phyloP scores from a whole-genome alignment of 371 early-diverging fungal genomes.

The Furculomyces boomerangus region DNA sequence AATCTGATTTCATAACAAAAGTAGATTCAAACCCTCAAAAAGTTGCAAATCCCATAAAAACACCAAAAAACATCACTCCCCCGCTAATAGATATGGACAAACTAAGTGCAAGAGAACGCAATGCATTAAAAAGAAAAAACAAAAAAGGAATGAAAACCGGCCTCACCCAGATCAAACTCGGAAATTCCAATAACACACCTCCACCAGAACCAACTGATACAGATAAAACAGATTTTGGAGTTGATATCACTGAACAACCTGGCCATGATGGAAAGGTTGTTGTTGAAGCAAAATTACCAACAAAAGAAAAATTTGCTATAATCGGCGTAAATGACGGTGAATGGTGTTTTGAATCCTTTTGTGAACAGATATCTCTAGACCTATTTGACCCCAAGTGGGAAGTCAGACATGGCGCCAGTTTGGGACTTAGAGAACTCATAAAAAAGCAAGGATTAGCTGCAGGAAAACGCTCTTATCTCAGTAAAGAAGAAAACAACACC shows the following conservation, averaged over 20 bases:
- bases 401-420: slow-evolving; percentile 87
- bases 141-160: slow-evolving; percentile 37
- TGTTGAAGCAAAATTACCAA: slow-evolving; percentile 41
- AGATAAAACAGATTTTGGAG: not conserved
- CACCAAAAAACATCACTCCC: not conserved
- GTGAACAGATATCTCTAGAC: slow-evolving; percentile 76
- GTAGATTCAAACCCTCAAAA: not conserved
- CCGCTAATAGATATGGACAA: slow-evolving; percentile 45
- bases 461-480: slow-evolving; percentile 27
- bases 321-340: slow-evolving; percentile 25
- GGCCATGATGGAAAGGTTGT: slow-evolving; percentile 40
- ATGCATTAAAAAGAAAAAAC: slow-evolving; percentile 69
- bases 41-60: slow-evolving; percentile 8
- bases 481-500: slow-evolving; percentile 34
- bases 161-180: not conserved
- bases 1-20: slow-evolving; percentile 10
- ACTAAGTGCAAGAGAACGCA: slow-evolving; percentile 79
- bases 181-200: not conserved
- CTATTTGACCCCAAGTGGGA: slow-evolving; percentile 89
- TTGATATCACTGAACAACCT: slow-evolving; percentile 31
- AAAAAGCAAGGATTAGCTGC: slow-evolving; percentile 75
- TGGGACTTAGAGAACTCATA: slow-evolving; percentile 77
- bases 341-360: slow-evolving; percentile 86
- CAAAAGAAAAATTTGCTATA: slow-evolving; percentile 6
- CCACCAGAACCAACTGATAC: not conserved